phyloP scores from a whole-genome alignment of 2,329 filamentous ascomycete genomes.

The Botrytis aclada region DNA sequence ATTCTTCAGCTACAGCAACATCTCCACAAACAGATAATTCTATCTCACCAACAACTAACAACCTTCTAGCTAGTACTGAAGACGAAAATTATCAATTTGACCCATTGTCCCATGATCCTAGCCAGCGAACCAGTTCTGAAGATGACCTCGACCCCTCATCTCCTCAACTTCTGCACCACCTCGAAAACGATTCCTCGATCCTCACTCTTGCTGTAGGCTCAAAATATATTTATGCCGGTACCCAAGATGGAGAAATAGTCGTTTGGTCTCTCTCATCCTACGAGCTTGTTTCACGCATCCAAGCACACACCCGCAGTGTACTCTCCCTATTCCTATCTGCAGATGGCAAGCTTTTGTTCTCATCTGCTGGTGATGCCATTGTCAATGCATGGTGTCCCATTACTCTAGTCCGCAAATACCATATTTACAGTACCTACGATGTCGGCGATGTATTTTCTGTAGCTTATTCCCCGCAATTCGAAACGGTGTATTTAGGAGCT shows the following conservation, averaged over 20 bases:
- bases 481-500: constrained; percentile 85
- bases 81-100: constrained; percentile 6
- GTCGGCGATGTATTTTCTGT: constrained; percentile 95
- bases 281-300: constrained; percentile 71
- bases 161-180: constrained; percentile 70
- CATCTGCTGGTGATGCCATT: constrained; percentile 87
- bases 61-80: not conserved
- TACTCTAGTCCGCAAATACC: constrained; percentile 74
- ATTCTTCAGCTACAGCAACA: not conserved
- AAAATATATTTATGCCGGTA: constrained; percentile 83
- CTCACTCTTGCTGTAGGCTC: constrained; percentile 79
- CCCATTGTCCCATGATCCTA: not conserved
- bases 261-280: constrained; percentile 90
- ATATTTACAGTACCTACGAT: constrained; percentile 90
- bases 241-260: constrained; percentile 89
- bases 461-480: constrained; percentile 75
- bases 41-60: not conserved
- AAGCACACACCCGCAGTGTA: constrained; percentile 89
- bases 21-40: not conserved
- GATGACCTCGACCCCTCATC: constrained; percentile 13
- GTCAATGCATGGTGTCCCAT: constrained; percentile 89
- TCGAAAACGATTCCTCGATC: constrained; percentile 75
- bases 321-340: constrained; percentile 78
- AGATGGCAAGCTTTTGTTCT: constrained; percentile 75
- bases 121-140: constrained; percentile 22